Conservation (phyloP, 164 flowering plant genomes). For the Sextonia rubra region DNA sequence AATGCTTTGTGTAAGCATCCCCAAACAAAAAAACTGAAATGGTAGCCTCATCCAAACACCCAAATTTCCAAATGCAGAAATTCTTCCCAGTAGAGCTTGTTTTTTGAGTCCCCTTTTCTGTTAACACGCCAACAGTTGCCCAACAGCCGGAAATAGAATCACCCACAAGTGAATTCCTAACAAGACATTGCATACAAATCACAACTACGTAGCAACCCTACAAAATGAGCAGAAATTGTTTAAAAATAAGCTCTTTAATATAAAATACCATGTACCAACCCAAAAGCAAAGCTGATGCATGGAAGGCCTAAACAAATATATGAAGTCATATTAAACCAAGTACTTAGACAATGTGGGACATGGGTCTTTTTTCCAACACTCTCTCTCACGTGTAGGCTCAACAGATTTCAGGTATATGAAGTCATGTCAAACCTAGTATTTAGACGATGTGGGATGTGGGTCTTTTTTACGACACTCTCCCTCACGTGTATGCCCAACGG, state of each 20-base stretch:
- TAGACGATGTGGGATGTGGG: not conserved
- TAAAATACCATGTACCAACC: no score
- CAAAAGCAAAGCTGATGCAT: no score
- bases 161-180: slow-evolving; percentile 64
- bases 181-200: not conserved
- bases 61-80: slow-evolving; percentile 72
- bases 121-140: slow-evolving; percentile 85
- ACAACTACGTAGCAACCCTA: not conserved
- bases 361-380: no score
- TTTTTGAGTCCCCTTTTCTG: slow-evolving; percentile 61
- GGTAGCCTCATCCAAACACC: slow-evolving; percentile 60
- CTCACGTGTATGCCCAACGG: not conserved
- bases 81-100: slow-evolving; percentile 72
- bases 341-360: no score
- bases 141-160: slow-evolving; percentile 79
- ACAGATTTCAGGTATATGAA: no score
- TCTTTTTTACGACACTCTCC: not conserved
- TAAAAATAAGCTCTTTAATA: not conserved
- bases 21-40: slow-evolving; percentile 82
- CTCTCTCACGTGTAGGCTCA: no score
- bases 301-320: no score
- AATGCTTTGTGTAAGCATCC: slow-evolving; percentile 62
- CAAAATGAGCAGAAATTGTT: not conserved
- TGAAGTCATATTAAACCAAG: no score
- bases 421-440: no score